Percentiles rank a stretch among this genome's conserved stretches.
These are phyloP conservation scores for Ustilago crameri DNA, from an alignment of 1,284 basidiomycete genomes.

Conservation along the genomic window DNA sequence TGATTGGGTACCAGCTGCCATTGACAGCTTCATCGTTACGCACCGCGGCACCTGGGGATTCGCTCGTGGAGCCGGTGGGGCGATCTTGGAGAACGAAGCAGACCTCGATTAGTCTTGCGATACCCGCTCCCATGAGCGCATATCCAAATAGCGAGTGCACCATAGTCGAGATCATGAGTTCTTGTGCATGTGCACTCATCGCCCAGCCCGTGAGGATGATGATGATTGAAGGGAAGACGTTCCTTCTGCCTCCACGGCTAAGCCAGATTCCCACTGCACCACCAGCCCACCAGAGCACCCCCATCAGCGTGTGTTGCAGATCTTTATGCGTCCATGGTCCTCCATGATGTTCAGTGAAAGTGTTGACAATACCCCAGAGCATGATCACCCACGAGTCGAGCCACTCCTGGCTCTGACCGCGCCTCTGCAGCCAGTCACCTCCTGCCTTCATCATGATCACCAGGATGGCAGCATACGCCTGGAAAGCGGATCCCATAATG, in stretches of 20 bases:
- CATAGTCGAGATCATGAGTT: slow-evolving; percentile 72
- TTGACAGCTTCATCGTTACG: slow-evolving; percentile 24
- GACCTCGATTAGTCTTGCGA: slow-evolving; percentile 84
- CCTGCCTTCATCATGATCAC: slow-evolving; percentile 84
- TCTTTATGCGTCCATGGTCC: slow-evolving; percentile 79
- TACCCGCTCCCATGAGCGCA: slow-evolving; percentile 85
- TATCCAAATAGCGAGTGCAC: slow-evolving; percentile 86
- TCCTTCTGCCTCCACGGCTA: slow-evolving; percentile 83
- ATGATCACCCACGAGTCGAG: slow-evolving; percentile 90
- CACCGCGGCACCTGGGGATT: slow-evolving; percentile 6
- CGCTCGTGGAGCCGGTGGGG: slow-evolving; percentile 52
- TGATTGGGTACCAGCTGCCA: slow-evolving; percentile 50
- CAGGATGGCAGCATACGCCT: slow-evolving; percentile 86
- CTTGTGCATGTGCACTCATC: slow-evolving; percentile 90
- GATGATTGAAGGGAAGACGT: slow-evolving; percentile 85
- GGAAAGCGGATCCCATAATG: slow-evolving; percentile 69
- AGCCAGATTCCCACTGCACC: slow-evolving; percentile 88
- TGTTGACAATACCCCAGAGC: slow-evolving; percentile 85
- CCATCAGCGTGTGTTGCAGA: slow-evolving; percentile 85
- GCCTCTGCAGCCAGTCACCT: slow-evolving; percentile 79
- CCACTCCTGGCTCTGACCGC: slow-evolving; percentile 78
- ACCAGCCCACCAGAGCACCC: slow-evolving; percentile 81
- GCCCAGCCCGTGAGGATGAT: slow-evolving; percentile 80
- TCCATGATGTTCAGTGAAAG: slow-evolving; percentile 79
- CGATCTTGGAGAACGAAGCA: slow-evolving; percentile 76